Evolutionary conservation across 2,329 filamentous ascomycete species (phyloP), one percentile per base, ranked within the genome.

Genomic region (Ophiostoma ips): DNA sequence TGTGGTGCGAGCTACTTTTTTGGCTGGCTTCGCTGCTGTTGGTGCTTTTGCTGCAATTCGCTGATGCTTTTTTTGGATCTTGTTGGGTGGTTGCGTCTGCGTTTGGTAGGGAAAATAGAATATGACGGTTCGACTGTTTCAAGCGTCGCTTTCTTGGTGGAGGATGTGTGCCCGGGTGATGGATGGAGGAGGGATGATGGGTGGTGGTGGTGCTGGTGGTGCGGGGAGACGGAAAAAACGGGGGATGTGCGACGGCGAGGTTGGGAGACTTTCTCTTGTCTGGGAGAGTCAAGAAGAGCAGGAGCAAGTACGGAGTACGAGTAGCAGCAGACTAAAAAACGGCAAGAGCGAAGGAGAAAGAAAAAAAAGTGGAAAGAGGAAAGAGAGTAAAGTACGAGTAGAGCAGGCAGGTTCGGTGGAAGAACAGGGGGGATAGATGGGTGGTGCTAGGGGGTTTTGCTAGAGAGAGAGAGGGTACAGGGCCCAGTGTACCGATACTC

Each of bases 141-240:
- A 43, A 31, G 40, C 24, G 40, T 43, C 40, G 40, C 40, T 43
- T 21, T 43, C 15, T 43, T 34, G 44, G 44, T 46, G 44, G 44
- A 46, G 31, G 44, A 30, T 36, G 35, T n/a, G 18, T 46, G 40
- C 24, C 24, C 40, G 16, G 40, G 40, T 43, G 40, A 43, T 43
- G 40, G 40, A 43, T 43, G 40, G 30, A 28, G 24, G 24, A 28
- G 40, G 40, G 40, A 41, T 43, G 38, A 30, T 30, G 40, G 40
- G 24, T 35, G 44, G 44, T 46, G 43, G 43, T 43, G 38, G 21
- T 30, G 40, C 21, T 35, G 44, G 44, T 46, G 43, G 43, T 46
- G 44, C 44, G 44, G 44, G 44, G 44, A 46, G 44, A 36, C 30
- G 44, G n/a, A 18, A 35, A 46, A 35, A 46, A 31, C n/a, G 18